phyloP scores from a whole-genome alignment of 2,329 filamentous ascomycete species.

The Orbilia javanica region DNA sequence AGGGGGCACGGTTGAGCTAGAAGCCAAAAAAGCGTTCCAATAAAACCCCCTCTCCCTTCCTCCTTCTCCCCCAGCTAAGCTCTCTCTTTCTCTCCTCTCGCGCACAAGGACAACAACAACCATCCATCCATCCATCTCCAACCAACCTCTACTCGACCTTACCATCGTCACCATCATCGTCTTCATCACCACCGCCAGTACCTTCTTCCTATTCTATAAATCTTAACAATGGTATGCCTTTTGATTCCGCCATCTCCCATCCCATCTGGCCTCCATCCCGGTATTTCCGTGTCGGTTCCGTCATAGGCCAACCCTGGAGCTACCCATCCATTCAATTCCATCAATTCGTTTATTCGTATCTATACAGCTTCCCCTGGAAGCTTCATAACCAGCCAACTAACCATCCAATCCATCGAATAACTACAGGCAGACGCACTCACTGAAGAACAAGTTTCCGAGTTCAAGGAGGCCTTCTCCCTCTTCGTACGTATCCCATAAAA shows the following conservation, averaged over 20 bases:
- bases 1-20: background rate
- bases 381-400: background rate
- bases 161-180: background rate
- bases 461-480: slow-evolving; percentile 99
- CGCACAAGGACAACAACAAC: too few relatives aligned
- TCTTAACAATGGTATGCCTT: slow-evolving; percentile 13
- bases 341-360: background rate
- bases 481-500: slow-evolving; percentile 79
- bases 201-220: background rate
- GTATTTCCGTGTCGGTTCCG: slow-evolving; percentile 10
- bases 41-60: slow-evolving; percentile 5
- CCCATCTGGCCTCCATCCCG: background rate
- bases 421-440: slow-evolving; percentile 94
- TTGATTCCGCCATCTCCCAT: background rate
- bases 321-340: background rate
- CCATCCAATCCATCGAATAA: slow-evolving; percentile 24
- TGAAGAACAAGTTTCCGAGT: slow-evolving; percentile 99
- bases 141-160: background rate
- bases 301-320: slow-evolving; percentile 11
- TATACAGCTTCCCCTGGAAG: background rate
- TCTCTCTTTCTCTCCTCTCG: too few relatives aligned
- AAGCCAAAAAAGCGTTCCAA: background rate
- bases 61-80: background rate
- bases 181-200: background rate
- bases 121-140: background rate